Evolutionary conservation across 345 rosid genomes (phyloP).

Genomic region (Hibiscus syriacus): DNA sequence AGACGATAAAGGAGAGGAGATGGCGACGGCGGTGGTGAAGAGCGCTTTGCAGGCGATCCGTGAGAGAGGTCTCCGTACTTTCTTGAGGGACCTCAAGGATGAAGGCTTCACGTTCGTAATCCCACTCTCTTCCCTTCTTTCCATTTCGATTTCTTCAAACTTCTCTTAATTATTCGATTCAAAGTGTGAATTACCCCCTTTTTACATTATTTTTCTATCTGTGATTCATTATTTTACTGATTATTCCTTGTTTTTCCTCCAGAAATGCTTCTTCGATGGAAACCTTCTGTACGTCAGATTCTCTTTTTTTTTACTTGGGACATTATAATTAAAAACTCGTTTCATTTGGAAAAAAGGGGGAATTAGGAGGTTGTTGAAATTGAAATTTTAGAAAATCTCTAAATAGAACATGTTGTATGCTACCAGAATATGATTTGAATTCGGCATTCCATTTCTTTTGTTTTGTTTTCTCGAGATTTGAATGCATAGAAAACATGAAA

Average conservation of each 20-base stretch:
- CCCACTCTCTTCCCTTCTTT: not conserved
- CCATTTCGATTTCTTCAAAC: not conserved
- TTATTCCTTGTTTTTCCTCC: not conserved
- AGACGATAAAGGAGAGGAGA: conserved; percentile 27
- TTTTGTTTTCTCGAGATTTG: not conserved
- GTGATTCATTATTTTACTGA: not conserved
- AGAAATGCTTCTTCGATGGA: conserved; percentile 11
- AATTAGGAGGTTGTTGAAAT: not conserved
- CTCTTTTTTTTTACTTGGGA: not conserved
- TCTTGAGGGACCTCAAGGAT: conserved; percentile 54
- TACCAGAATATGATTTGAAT: not conserved
- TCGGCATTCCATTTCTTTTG: not conserved
- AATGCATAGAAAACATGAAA: not conserved
- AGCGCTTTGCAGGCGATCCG: conserved; percentile 51
- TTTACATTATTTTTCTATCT: not conserved
- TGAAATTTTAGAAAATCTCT: not conserved
- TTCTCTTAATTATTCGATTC: not conserved
- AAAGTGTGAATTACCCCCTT: not conserved
- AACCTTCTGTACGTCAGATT: conserved; percentile 5
- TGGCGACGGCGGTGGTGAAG: conserved; percentile 74
- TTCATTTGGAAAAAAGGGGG: not conserved
- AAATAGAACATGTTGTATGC: not conserved
- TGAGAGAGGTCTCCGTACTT: conserved; percentile 65
- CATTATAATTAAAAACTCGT: not conserved
- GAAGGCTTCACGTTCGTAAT: conserved; percentile 68